A percentile compares a stretch with the other conserved stretches of the same genome.
Conservation (phyloP, 2,329 filamentous ascomycete genomes). For the Alternaria triticimaculans region DNA sequence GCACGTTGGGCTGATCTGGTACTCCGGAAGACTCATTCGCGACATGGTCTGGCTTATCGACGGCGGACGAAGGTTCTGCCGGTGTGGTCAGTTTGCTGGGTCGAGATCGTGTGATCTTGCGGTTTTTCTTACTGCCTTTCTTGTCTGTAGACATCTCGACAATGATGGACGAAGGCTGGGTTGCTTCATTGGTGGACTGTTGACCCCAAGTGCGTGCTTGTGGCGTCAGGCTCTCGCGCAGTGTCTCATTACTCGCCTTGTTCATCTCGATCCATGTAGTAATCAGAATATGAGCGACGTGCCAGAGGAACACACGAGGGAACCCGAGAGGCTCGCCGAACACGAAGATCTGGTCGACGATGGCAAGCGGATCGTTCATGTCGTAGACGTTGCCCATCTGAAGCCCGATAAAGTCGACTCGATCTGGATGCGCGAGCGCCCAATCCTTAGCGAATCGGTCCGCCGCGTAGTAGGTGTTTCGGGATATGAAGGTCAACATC, state of each 20-base stretch:
- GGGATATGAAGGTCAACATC: constrained; percentile 36
- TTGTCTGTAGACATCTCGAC: not conserved
- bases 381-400: constrained; percentile 27
- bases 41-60: not conserved
- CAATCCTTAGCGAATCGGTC: constrained; percentile 31
- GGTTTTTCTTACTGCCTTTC: constrained; percentile 16
- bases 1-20: not conserved
- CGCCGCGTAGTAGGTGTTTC: constrained; percentile 29
- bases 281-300: constrained; percentile 35
- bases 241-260: constrained; percentile 1
- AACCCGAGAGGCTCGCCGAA: constrained; percentile 28
- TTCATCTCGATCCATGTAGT: constrained; percentile 14
- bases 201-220: not conserved
- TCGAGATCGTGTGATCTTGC: not conserved
- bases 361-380: constrained; percentile 19
- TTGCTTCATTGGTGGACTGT: not conserved
- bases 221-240: not conserved
- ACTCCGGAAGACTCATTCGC: not conserved
- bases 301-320: constrained; percentile 40
- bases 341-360: constrained; percentile 41
- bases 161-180: not conserved
- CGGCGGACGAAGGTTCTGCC: constrained; percentile 9
- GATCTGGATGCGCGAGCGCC: constrained; percentile 26
- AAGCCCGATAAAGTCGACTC: constrained; percentile 22
- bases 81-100: constrained; percentile 13